These are phyloP conservation scores for Ochetophila trinervis DNA, from an alignment of 306 rosid species.

Conservation along the genomic window DNA sequence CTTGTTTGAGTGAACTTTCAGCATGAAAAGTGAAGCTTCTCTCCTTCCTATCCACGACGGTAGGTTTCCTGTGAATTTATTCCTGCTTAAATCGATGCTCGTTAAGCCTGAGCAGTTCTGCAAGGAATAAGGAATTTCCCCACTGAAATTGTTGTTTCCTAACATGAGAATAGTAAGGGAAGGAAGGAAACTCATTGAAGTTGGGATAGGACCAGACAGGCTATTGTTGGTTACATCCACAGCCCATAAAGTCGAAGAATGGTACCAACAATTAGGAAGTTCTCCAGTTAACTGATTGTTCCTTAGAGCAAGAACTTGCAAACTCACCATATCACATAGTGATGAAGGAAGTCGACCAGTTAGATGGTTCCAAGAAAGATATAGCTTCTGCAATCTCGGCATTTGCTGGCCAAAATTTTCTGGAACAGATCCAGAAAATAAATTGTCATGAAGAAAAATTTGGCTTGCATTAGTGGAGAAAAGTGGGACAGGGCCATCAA, in stretches of 20 bases:
- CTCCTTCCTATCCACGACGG: slow-evolving; percentile 11
- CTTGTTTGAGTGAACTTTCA: slow-evolving; percentile 2
- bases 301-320: slow-evolving; percentile 9
- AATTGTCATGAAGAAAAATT: slow-evolving; percentile 12
- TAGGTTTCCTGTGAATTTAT: slow-evolving; percentile 13
- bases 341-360: slow-evolving; percentile 23
- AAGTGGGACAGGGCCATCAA: slow-evolving; percentile 22
- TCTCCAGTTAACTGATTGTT: slow-evolving; percentile 17
- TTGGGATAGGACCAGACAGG: slow-evolving; percentile 21
- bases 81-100: slow-evolving; percentile 12
- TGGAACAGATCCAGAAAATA: slow-evolving; percentile 21
- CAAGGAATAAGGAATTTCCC: slow-evolving; percentile 14
- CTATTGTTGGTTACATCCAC: slow-evolving; percentile 21
- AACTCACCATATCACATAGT: background rate
- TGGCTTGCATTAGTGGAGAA: background rate
- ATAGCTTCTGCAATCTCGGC: slow-evolving; percentile 1
- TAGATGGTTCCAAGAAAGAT: slow-evolving; percentile 16
- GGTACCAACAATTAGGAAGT: slow-evolving; percentile 10
- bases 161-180: slow-evolving; percentile 10
- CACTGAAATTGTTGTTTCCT: slow-evolving; percentile 14
- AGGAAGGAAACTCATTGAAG: slow-evolving; percentile 10
- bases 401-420: slow-evolving; percentile 9
- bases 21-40: background rate
- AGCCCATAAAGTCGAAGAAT: background rate
- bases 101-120: slow-evolving; percentile 13